phyloP scores from a whole-genome alignment of 2,329 filamentous ascomycete species.

The Xylaria sp. region DNA sequence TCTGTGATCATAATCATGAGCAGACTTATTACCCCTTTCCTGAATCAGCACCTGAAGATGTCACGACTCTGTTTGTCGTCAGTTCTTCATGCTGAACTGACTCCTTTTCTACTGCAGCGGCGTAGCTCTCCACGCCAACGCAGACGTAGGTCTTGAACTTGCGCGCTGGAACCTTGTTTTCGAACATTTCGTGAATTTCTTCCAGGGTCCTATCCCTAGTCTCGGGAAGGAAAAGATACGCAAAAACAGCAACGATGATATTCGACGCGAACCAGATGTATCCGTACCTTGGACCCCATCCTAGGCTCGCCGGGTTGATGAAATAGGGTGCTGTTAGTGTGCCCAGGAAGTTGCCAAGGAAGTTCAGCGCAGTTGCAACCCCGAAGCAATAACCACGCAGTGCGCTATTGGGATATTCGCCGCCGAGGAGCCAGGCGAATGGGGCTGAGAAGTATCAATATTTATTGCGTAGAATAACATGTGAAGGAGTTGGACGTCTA shows the following conservation, averaged over 20 bases:
- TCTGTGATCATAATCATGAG: background rate
- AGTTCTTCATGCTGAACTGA: conserved; percentile 26
- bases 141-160: conserved; percentile 45
- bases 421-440: conserved; percentile 55
- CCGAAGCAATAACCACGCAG: conserved; percentile 55
- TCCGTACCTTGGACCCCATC: conserved; percentile 53
- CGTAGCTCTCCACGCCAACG: conserved; percentile 39
- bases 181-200: conserved; percentile 48
- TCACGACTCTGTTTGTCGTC: background rate
- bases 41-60: conserved; percentile 5
- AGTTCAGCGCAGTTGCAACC: conserved; percentile 53
- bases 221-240: conserved; percentile 44
- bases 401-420: conserved; percentile 55
- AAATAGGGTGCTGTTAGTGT: conserved; percentile 57
- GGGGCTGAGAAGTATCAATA: conserved; percentile 42
- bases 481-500: background rate
- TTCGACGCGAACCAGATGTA: conserved; percentile 57
- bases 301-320: conserved; percentile 55
- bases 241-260: conserved; percentile 49
- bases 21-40: background rate
- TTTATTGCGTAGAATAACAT: conserved; percentile 19
- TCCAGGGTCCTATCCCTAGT: conserved; percentile 45
- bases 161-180: conserved; percentile 42
- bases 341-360: conserved; percentile 55
- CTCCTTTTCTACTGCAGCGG: conserved; percentile 35